Conservation (phyloP, 345 rosid species). For the Linum lewisii region DNA sequence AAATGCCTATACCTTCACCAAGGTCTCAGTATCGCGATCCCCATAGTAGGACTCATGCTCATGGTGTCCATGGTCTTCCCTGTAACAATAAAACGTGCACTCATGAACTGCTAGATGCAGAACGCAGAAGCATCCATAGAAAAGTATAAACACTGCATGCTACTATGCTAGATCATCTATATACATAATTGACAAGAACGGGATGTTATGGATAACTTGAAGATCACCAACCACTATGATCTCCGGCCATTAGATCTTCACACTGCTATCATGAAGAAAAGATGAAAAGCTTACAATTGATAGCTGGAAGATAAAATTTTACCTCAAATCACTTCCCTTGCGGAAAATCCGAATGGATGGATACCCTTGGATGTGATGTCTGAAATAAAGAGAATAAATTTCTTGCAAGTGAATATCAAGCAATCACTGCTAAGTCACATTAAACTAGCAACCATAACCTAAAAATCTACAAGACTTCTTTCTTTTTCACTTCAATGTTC, state of each 20-base stretch:
- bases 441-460: neutral
- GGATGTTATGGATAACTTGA: too few relatives aligned
- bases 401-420: neutral
- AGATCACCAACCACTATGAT: neutral
- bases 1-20: conserved; percentile 57
- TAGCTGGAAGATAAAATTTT: conserved; percentile 10
- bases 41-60: conserved; percentile 99
- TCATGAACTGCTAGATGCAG: conserved; percentile 7
- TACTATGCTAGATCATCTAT: neutral
- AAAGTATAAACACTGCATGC: neutral
- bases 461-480: neutral
- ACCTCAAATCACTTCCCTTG: conserved; percentile 88
- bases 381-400: conserved; percentile 20
- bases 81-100: conserved; percentile 24
- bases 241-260: neutral
- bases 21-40: conserved; percentile 91
- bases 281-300: neutral
- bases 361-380: conserved; percentile 94
- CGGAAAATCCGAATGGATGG: conserved; percentile 98
- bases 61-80: conserved; percentile 86
- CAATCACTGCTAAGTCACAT: neutral
- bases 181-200: neutral
- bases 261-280: neutral
- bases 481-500: neutral
- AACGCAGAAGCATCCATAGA: conserved; percentile 3